phyloP scores from a whole-genome alignment of 176 grass and related monocot genomes.

The Bonia amplexicaulis region DNA sequence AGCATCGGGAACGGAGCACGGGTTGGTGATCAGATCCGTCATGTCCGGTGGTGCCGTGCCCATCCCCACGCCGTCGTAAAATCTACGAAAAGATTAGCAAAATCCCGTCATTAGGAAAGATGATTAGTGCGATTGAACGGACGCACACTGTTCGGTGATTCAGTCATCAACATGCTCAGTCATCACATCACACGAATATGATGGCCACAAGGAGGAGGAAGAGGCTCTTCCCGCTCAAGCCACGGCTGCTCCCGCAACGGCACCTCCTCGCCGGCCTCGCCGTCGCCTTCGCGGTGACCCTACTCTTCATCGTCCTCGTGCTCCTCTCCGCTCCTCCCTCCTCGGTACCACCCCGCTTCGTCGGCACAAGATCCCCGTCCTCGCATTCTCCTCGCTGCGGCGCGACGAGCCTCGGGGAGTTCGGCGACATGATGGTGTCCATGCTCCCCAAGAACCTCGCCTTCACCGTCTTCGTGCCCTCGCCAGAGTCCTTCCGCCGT shows the following conservation, averaged over 20 bases:
- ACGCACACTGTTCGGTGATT: too few relatives aligned
- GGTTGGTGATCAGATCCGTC: too few relatives aligned
- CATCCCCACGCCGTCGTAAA: not conserved
- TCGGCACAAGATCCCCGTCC: not conserved
- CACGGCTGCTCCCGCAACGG: not conserved
- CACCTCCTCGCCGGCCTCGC: not conserved
- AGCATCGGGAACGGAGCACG: too few relatives aligned
- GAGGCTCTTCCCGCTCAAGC: not conserved
- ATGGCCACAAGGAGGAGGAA: not conserved
- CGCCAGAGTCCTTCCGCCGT: conserved; percentile 32
- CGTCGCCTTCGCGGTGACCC: not conserved
- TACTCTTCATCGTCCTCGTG: conserved; percentile 15
- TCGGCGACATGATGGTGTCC: conserved; percentile 78
- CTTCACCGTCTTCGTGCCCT: conserved; percentile 79
- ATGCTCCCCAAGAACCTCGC: conserved; percentile 71
- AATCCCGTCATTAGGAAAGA: too few relatives aligned
- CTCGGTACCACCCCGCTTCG: not conserved
- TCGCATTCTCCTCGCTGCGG: not conserved
- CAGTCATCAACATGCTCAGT: too few relatives aligned
- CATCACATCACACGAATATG: not conserved
- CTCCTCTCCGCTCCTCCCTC: not conserved
- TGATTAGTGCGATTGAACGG: too few relatives aligned
- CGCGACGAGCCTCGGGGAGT: conserved; percentile 31
- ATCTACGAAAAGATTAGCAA: too few relatives aligned
- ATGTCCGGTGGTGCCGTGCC: not conserved